Conservation (phyloP, 2,329 filamentous ascomycete species). For the Chaetomium sp. region DNA sequence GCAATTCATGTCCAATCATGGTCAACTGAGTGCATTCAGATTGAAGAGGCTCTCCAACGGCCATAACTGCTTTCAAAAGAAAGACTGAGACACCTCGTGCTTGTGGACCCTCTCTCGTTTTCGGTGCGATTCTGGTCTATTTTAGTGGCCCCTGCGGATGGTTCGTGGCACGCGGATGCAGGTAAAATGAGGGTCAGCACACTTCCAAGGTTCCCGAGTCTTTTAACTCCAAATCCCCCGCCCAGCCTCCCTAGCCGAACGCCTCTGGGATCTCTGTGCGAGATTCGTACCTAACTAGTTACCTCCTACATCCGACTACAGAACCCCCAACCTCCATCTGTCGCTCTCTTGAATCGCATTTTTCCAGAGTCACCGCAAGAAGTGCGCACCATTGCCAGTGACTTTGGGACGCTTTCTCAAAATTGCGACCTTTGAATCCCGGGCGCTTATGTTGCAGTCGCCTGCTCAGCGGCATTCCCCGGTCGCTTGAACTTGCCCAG, state of each 20-base stretch:
- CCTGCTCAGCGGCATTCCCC: background rate
- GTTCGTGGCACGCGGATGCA: constrained; percentile 29
- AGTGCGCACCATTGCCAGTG: background rate
- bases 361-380: background rate
- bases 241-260: too few species aligned
- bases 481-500: background rate
- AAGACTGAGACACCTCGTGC: constrained; percentile 3
- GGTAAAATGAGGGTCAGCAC: constrained; percentile 17
- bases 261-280: too few species aligned
- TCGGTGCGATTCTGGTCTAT: background rate
- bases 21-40: too few species aligned
- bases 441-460: background rate
- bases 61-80: background rate
- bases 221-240: constrained; percentile 1
- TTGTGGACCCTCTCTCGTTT: constrained; percentile 16
- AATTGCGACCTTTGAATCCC: background rate
- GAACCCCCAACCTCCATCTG: background rate
- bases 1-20: too few species aligned
- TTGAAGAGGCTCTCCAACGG: too few species aligned
- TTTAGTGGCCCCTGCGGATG: constrained; percentile 31
- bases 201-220: constrained; percentile 16
- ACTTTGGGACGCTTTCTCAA: background rate
- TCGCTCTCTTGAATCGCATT: constrained; percentile 1
- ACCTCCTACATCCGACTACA: background rate
- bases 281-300: too few species aligned